A percentile compares a stretch with the other conserved stretches of the same genome.
These are phyloP conservation scores for Tylopilus subfusipes DNA, from an alignment of 768 basidiomycete genomes.

Conservation along the genomic window DNA sequence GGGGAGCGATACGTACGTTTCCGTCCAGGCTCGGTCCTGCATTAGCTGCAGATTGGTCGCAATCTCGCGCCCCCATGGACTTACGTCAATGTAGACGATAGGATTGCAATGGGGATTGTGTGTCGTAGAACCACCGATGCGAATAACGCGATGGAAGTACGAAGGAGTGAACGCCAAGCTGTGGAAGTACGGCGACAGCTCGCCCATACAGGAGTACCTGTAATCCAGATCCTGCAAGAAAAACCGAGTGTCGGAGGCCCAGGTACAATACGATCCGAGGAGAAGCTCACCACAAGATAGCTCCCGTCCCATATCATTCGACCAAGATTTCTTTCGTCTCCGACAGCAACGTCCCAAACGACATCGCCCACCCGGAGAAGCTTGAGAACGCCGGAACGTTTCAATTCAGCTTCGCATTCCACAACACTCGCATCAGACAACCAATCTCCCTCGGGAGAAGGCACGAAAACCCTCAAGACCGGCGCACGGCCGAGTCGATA, in stretches of 20 bases:
- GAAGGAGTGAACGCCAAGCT: slow-evolving; percentile 81
- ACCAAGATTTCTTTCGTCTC: slow-evolving; percentile 84
- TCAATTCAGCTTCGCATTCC: slow-evolving; percentile 79
- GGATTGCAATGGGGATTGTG: slow-evolving; percentile 52
- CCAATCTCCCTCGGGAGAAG: slow-evolving; percentile 85
- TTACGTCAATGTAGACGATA: slow-evolving; percentile 68
- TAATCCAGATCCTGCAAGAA: slow-evolving; percentile 74
- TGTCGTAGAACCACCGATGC: slow-evolving; percentile 39
- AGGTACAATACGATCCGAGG: not conserved
- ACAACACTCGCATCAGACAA: slow-evolving; percentile 76
- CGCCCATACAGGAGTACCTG: slow-evolving; percentile 70
- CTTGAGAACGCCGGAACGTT: slow-evolving; percentile 45
- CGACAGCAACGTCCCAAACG: slow-evolving; percentile 83
- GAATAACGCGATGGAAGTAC: slow-evolving; percentile 84
- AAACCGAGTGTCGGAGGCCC: not conserved
- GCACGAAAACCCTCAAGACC: slow-evolving; percentile 76
- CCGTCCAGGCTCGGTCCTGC: slow-evolving; percentile 72
- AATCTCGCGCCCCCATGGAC: slow-evolving; percentile 78
- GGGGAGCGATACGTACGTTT: slow-evolving; percentile 61
- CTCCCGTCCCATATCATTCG: slow-evolving; percentile 85
- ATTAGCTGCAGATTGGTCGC: slow-evolving; percentile 68
- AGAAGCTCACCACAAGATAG: slow-evolving; percentile 69
- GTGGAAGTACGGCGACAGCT: slow-evolving; percentile 77
- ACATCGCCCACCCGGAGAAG: slow-evolving; percentile 75
- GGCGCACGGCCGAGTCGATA: slow-evolving; percentile 71